Percentiles rank a stretch among this genome's conserved stretches.
These are phyloP conservation scores for Hyaloscypha finlandica DNA, from an alignment of 495 filamentous ascomycete species.

Conservation along the genomic window DNA sequence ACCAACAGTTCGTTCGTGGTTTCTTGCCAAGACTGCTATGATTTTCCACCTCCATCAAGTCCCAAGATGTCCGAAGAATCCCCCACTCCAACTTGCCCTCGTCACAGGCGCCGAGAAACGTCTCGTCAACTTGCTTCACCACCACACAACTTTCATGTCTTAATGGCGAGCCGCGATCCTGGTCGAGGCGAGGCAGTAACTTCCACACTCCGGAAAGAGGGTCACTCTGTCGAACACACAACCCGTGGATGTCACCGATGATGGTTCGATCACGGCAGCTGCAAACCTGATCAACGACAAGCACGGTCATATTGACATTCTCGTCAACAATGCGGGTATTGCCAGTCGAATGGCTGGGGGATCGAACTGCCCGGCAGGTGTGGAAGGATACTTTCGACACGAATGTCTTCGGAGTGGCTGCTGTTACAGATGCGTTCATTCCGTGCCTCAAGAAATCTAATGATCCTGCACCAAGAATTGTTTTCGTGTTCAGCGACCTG, in stretches of 20 bases:
- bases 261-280: constrained; percentile 42
- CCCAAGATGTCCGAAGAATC: neutral
- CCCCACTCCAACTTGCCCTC: constrained; percentile 2
- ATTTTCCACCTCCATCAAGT: neutral
- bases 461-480: constrained; percentile 35
- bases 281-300: constrained; percentile 34
- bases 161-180: constrained; percentile 40
- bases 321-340: constrained; percentile 61
- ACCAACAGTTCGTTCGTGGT: neutral
- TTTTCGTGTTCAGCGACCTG: constrained; percentile 41
- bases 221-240: constrained; percentile 31
- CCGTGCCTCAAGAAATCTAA: constrained; percentile 39
- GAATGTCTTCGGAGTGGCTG: constrained; percentile 40
- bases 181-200: constrained; percentile 35
- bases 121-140: constrained; percentile 37
- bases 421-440: constrained; percentile 41
- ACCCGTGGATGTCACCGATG: constrained; percentile 45
- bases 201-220: constrained; percentile 26
- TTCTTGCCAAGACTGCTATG: neutral
- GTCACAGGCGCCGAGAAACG: constrained; percentile 47
- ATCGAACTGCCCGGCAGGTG: constrained; percentile 28
- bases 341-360: constrained; percentile 30
- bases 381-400: constrained; percentile 39
- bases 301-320: constrained; percentile 49
- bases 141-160: constrained; percentile 37